Percentiles rank a stretch among this genome's conserved stretches.
Evolutionary conservation across 139 green algal genomes (phyloP).

Genomic region (Auxenochlorella pyrenoidosa): DNA sequence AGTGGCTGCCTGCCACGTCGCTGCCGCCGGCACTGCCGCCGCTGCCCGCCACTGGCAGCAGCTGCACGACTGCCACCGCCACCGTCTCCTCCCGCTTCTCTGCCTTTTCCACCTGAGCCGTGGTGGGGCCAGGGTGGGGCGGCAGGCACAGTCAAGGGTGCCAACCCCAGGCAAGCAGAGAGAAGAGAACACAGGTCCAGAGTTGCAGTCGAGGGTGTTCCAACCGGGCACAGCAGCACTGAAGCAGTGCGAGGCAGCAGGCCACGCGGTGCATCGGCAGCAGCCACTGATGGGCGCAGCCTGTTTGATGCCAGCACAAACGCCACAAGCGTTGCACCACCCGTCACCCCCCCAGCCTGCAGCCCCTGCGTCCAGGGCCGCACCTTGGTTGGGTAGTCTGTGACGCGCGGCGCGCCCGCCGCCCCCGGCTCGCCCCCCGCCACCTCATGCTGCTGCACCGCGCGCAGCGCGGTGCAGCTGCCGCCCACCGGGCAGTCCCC

Average conservation of each 20-base stretch:
- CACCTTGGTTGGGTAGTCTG: slow-evolving; percentile 65
- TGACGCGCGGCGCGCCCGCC: slow-evolving; percentile 41
- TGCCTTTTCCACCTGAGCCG: slow-evolving; percentile 61
- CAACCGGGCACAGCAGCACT: no score
- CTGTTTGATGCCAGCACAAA: neutral
- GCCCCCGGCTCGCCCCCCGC: slow-evolving; percentile 13
- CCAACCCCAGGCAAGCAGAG: no score
- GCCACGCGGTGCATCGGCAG: no score
- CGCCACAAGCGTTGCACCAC: neutral
- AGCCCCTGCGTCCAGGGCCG: neutral
- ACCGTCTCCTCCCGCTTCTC: slow-evolving; percentile 63
- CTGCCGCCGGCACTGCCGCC: neutral
- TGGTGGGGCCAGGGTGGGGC: neutral
- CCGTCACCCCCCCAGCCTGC: neutral
- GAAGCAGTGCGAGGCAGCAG: no score
- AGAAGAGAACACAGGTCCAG: no score
- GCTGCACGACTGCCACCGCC: slow-evolving; percentile 62
- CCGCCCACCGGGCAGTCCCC: slow-evolving; percentile 70
- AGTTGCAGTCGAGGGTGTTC: no score
- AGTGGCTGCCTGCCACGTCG: slow-evolving; percentile 4
- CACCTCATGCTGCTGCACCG: neutral
- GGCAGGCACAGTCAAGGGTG: neutral
- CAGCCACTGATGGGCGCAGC: no score
- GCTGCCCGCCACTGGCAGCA: slow-evolving; percentile 23
- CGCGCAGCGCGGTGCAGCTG: slow-evolving; percentile 57